Evolutionary conservation across 306 rosid genomes (phyloP), one percentile per base, ranked within the genome.

Genomic region (Arachis stenosperma): DNA sequence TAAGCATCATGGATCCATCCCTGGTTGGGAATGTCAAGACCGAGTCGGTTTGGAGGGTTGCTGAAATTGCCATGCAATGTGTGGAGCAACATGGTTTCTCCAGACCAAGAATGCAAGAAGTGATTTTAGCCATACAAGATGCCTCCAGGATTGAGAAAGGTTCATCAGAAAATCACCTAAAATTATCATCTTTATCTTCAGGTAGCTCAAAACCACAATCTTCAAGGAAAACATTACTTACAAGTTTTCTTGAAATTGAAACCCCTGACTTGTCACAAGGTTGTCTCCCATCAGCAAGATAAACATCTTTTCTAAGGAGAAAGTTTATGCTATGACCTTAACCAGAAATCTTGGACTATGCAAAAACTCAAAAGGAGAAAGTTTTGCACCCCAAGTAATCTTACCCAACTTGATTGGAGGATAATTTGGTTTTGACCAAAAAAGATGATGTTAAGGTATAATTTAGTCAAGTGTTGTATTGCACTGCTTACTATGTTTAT

Each of bases 21-120:
- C 82, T 94, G 11, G 74, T 43, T 22, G 92, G 88, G 68, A 88
- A 82, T 63, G 91, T 84, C 27, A 89, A 87, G 69, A 91, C 82
- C 0, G 99, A 94, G 70, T 94, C 99, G 15, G 71, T 88, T 5
- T 94, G 99, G 96, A 91, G 97, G 73, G 78, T 94, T 15, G 96
- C 96, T 11, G 96, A 91, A 84, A 86, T 88, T 30, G 96, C 90
- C 12, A 79, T 94, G 64, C 99, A 91, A 58, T 89, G 99, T 78
- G 93, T 94, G 47, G 90, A 94, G 56, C 92, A 87, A 64, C 92
- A 87, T 43, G 97, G 95, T 48, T 90, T 75, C 40, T 83, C 85
- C 6, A 87, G 98, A 84, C 98, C 98, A 17, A 91, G 96, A 75
- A 94, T 91, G 99, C 99, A 94, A 83, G 97, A 94, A 76, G 89